A percentile compares a stretch with the other conserved stretches of the same genome.
Evolutionary conservation across 208 protist species (phyloP).

Genomic region (Trypanosoma congolense): DNA sequence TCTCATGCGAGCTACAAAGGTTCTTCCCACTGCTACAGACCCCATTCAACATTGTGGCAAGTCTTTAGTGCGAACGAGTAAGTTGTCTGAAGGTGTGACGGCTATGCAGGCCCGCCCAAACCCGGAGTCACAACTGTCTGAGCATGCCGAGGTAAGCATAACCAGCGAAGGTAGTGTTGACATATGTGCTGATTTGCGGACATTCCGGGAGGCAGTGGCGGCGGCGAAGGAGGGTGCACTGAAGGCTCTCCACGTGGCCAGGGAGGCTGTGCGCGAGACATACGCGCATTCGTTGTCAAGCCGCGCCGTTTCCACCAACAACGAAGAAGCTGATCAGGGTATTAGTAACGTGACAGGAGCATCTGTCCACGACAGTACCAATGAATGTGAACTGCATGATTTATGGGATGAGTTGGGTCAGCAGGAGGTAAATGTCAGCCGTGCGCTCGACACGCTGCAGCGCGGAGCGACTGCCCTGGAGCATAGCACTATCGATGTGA

Average conservation of each 20-base stretch:
- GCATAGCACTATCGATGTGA: constrained; percentile 5
- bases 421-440: constrained; percentile 13
- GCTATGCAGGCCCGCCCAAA: neutral
- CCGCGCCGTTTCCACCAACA: neutral
- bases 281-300: neutral
- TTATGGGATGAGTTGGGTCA: constrained; percentile 1
- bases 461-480: constrained; percentile 12
- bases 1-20: constrained; percentile 17
- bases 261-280: neutral
- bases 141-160: neutral
- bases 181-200: constrained; percentile 10
- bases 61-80: neutral
- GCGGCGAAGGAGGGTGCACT: constrained; percentile 8
- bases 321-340: neutral
- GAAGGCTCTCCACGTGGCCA: constrained; percentile 9
- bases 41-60: neutral
- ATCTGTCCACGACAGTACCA: neutral
- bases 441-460: constrained; percentile 1
- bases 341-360: neutral
- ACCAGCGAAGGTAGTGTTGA: neutral
- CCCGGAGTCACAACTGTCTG: neutral
- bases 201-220: constrained; percentile 17
- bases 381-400: neutral
- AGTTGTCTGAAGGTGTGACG: too few species aligned
- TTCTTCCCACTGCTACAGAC: neutral